These are phyloP conservation scores for Neofusicoccum umdonicola DNA, from an alignment of 2,329 filamentous ascomycete species.

Conservation along the genomic window DNA sequence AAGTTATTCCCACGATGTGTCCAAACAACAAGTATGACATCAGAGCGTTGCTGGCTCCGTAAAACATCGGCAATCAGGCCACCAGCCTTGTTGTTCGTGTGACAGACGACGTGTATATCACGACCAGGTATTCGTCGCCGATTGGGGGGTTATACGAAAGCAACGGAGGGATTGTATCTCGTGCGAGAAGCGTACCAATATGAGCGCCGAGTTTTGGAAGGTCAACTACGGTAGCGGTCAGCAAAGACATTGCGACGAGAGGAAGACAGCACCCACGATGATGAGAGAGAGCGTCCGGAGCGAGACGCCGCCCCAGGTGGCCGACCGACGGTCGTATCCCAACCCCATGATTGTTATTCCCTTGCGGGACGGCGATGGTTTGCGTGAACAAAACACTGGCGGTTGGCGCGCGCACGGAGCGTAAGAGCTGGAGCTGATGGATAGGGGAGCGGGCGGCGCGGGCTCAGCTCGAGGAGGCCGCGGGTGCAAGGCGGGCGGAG, in stretches of 20 bases:
- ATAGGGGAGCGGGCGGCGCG: conserved; percentile 1
- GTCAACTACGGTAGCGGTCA: conserved; percentile 58
- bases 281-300: conserved; percentile 68
- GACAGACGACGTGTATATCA: background rate
- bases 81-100: conserved; percentile 19
- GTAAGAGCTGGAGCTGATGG: background rate
- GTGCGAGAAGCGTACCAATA: conserved; percentile 55
- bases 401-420: background rate
- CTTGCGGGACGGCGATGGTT: background rate
- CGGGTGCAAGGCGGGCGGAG: background rate
- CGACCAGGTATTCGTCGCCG: background rate
- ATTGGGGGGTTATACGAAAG: background rate
- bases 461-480: background rate
- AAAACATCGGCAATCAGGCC: conserved; percentile 1
- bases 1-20: background rate
- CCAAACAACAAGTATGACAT: no score
- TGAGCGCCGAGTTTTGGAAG: conserved; percentile 76
- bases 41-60: background rate
- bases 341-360: conserved; percentile 13
- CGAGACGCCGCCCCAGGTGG: conserved; percentile 52
- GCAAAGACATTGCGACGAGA: conserved; percentile 16
- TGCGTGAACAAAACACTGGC: background rate
- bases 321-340: conserved; percentile 21
- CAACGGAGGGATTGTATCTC: background rate
- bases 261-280: conserved; percentile 48